Evolutionary conservation across 352 stramenopile genomes (phyloP), one percentile per base, ranked within the genome.

Genomic region (Phytophthora uliginosa): DNA sequence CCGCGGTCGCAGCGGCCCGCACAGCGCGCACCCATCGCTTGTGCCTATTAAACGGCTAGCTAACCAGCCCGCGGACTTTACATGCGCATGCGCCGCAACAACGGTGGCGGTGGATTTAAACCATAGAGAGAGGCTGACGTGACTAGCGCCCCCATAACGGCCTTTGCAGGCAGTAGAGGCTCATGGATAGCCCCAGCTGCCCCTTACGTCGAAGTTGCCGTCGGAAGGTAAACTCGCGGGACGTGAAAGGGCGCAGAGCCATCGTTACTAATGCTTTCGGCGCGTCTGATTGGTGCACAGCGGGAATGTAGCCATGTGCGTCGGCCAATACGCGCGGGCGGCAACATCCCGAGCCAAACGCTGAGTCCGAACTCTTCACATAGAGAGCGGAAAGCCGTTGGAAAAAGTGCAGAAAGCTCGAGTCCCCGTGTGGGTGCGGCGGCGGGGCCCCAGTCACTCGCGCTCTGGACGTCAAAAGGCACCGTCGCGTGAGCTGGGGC

Each of bases 321-420:
- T 18, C 15, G 15, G 10, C 38, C 38, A 45, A 45, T 45, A 15
- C 38, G 15, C 38, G 13, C 38, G 38, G 8, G 38, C 38, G 38
- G 38, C 38, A 45, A 45, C 38, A 45, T n/a, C 38, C 18, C 8
- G 15, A 45, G 38, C 38, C 3, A 45, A 45, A 45, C 26, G 51
- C 26, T 28, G 63, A 73, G 70, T 81, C 74, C 52, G 52, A 60
- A 81, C 62, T 61, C 62, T 40, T 81, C 74, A 78, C 57, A 66
- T 65, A 70, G 56, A 63, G 69, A 71, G 63, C 50, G 66, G 71
- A 83, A 83, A 78, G 48, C 69, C 57, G 65, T 77, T 77, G 73
- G 76, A 83, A 85, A 84, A 82, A 57, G 74, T 64, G 59, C 71
- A 73, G 77, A 84, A 81, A 84, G 58, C 71, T 56, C 61, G 47